These are phyloP conservation scores for Ganoderma boninense DNA, from an alignment of 1,284 basidiomycete genomes.

Conservation along the genomic window DNA sequence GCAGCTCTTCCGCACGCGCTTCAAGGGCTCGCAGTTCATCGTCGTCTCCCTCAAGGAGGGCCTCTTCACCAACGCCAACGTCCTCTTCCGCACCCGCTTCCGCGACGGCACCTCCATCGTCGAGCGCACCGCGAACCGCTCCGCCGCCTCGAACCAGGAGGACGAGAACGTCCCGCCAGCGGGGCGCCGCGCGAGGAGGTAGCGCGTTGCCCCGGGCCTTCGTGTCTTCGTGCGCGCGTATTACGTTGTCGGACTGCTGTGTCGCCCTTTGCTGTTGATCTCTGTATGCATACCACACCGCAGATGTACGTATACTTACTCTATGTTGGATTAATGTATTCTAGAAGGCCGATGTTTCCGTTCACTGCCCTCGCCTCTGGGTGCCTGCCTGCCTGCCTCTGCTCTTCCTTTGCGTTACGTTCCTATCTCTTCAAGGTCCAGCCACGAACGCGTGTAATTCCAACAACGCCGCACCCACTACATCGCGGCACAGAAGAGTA, in stretches of 20 bases:
- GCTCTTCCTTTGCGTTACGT: too few relatives aligned
- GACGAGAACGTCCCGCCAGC: constrained; percentile 27
- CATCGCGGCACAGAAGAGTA: too few relatives aligned
- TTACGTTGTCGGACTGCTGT: background rate
- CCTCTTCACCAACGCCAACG: constrained; percentile 97
- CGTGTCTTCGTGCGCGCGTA: background rate
- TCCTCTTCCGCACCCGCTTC: constrained; percentile 93
- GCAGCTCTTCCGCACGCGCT: constrained; percentile 95
- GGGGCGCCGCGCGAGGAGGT: constrained; percentile 16
- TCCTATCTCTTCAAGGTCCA: background rate
- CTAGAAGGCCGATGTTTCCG: background rate
- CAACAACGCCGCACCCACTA: background rate
- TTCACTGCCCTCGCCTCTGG: background rate
- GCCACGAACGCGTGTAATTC: background rate
- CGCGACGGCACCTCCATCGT: constrained; percentile 93
- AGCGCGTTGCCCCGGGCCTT: background rate
- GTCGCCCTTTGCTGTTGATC: background rate
- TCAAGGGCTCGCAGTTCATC: constrained; percentile 98
- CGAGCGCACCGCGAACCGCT: constrained; percentile 77
- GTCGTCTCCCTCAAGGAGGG: constrained; percentile 98
- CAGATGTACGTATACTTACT: background rate
- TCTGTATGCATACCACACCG: background rate
- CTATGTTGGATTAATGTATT: background rate
- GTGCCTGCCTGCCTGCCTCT: background rate
- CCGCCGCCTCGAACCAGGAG: constrained; percentile 50